Base-by-base conservation (phyloP, 2,329 filamentous ascomycete genomes). In the Ophiostoma sp. region DNA sequence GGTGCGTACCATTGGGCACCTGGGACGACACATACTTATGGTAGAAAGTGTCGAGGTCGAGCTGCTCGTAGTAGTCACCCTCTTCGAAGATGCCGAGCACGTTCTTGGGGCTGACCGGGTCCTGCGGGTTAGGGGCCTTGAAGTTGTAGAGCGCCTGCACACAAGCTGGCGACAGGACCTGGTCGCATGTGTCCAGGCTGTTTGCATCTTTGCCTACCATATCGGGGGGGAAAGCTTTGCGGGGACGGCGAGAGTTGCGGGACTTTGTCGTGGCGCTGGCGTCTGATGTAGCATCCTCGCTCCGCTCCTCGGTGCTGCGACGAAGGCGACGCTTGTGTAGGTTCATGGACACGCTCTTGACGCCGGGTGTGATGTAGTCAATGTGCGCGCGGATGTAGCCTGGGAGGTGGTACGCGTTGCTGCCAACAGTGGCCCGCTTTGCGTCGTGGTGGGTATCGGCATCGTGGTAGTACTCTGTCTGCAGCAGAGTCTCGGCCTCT, bases 351-450 rank as follows among this genome's bases (percentile, higher is more conserved):
- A 47, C 42, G 42, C 63, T n/a, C 42, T 64, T 64, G 63, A 84
- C 80, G 14, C 83, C 83, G 0, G 84, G 84, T 0, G 81, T 85
- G 49, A 87, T 80, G 74, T 85, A 86, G 75, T 86, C 84, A 66
- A 86, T 77, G 68, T 85, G 82, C 9, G 77, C 71, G 52, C 77
- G 78, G 16, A 86, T 71, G 55, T 80, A 74, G 42, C 77, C 76
- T 0, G 84, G 84, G 4, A 86, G 75, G 69, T 83, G 82, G 73
- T 76, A 76, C n/a, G 9, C 63, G 68, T 73, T 71, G 45, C 69
- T 64, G 45, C 69, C 69, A 0, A 72, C 73, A 4, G 75, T 66
- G 55, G 74, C 72, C 5, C 69, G 70, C 3, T 70, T 72, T 60
- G 71, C 72, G 8, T 72, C 69, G 8, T 63, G 66, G 49, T 40